Evolutionary conservation across 2,329 filamentous ascomycete species (phyloP).

Genomic region (Madurella fahalii): DNA sequence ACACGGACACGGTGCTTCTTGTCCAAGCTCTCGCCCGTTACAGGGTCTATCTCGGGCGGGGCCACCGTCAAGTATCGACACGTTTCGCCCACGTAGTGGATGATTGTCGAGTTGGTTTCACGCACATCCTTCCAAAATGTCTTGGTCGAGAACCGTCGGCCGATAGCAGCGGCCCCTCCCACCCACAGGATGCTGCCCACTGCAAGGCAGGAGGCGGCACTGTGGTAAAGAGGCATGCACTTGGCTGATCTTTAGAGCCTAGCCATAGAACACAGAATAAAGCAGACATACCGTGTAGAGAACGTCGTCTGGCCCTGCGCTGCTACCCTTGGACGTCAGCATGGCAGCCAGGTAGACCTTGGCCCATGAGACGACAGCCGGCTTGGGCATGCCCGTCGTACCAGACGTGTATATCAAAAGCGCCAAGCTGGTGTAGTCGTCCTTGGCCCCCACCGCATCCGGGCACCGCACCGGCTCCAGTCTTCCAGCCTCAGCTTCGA

Average conservation of each 20-base stretch:
- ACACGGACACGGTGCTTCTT: conserved; percentile 65
- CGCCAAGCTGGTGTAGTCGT: conserved; percentile 54
- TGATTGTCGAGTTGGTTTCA: conserved; percentile 62
- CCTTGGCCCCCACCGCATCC: conserved; percentile 51
- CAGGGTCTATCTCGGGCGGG: conserved; percentile 57
- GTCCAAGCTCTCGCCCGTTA: conserved; percentile 65
- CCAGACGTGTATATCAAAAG: conserved; percentile 82
- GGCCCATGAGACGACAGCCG: conserved; percentile 67
- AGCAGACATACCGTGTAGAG: conserved; percentile 63
- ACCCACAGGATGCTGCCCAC: conserved; percentile 55
- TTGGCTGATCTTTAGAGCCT: conserved; percentile 29
- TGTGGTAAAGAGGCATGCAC: conserved; percentile 88
- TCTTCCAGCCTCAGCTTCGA: conserved; percentile 50
- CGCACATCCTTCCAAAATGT: conserved; percentile 76
- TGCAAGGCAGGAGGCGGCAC: conserved; percentile 68
- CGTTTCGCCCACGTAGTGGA: conserved; percentile 87
- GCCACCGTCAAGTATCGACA: conserved; percentile 74
- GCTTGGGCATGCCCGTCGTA: conserved; percentile 79
- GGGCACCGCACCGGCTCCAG: conserved; percentile 53
- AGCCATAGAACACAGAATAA: no score
- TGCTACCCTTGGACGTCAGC: conserved; percentile 53
- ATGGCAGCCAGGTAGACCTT: conserved; percentile 55
- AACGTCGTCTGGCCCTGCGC: conserved; percentile 56
- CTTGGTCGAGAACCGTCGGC: conserved; percentile 71
- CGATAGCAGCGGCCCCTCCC: conserved; percentile 65